phyloP scores from a whole-genome alignment of 768 basidiomycete genomes.

The Mycena galopus region DNA sequence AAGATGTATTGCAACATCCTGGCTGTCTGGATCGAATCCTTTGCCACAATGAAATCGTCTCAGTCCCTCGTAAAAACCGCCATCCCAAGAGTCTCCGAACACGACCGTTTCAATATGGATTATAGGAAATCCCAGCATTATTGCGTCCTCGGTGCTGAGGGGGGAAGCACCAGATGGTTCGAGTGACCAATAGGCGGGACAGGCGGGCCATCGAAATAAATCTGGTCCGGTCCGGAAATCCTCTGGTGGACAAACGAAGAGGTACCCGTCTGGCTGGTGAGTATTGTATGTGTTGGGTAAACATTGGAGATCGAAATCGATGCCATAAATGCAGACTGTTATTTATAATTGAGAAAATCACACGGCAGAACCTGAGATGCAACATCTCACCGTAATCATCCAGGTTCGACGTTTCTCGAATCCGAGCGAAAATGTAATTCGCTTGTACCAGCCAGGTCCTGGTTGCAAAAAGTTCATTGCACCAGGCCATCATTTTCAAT shows the following conservation, averaged over 20 bases:
- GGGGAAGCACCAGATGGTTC: constrained; percentile 3
- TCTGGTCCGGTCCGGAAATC: neutral
- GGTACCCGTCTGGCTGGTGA: neutral
- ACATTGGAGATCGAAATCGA: neutral
- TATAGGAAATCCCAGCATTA: neutral
- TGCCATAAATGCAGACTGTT: neutral
- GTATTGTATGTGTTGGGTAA: no score
- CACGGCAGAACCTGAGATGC: neutral
- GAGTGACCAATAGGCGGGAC: constrained; percentile 16
- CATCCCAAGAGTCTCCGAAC: neutral
- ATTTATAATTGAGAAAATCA: neutral
- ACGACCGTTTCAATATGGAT: neutral
- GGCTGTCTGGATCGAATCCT: neutral
- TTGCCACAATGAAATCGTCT: neutral
- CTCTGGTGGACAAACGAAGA: neutral
- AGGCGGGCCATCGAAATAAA: neutral
- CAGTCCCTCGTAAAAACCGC: no score
- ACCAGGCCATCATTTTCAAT: neutral
- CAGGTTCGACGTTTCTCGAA: neutral
- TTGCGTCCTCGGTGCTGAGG: no score
- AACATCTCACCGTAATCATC: neutral
- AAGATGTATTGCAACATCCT: neutral
- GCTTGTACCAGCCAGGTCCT: constrained; percentile 7
- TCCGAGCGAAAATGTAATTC: neutral
- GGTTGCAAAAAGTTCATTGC: no score